phyloP scores from a whole-genome alignment of 345 rosid species.

The Psidium guajava region DNA sequence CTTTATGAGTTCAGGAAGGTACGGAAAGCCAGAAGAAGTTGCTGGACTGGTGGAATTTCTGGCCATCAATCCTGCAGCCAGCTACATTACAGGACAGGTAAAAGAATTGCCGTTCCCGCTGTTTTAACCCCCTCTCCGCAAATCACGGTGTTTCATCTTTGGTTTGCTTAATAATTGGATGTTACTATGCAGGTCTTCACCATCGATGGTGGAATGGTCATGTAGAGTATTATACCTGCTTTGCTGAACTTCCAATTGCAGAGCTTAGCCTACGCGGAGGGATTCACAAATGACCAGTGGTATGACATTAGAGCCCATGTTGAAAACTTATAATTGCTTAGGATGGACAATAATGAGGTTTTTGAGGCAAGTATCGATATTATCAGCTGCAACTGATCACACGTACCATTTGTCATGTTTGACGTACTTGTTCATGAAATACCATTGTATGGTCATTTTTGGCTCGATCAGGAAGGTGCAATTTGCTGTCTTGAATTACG shows the following conservation, averaged over 20 bases:
- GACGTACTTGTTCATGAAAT: not conserved
- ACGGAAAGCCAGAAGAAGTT: slow-evolving; percentile 95
- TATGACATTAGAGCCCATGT: not conserved
- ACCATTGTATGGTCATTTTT: not conserved
- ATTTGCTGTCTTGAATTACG: not conserved
- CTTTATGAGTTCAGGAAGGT: slow-evolving; percentile 49
- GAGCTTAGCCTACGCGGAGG: not conserved
- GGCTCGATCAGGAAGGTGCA: not conserved
- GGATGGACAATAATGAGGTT: not conserved
- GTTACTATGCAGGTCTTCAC: not conserved
- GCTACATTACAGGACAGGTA: slow-evolving; percentile 95
- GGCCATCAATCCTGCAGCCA: slow-evolving; percentile 80
- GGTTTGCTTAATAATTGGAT: not conserved
- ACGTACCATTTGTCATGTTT: not conserved
- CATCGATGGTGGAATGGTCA: not conserved
- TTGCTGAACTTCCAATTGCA: not conserved
- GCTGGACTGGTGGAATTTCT: slow-evolving; percentile 97
- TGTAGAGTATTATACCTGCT: not conserved
- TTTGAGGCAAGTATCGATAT: not conserved
- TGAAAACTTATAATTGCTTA: not conserved
- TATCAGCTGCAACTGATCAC: not conserved
- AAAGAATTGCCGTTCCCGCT: not conserved
- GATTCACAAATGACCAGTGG: not conserved
- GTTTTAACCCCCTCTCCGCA: not conserved
- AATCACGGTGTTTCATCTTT: not conserved